Evolutionary conservation across 306 rosid genomes (phyloP).

Genomic region (Purshia tridentata): DNA sequence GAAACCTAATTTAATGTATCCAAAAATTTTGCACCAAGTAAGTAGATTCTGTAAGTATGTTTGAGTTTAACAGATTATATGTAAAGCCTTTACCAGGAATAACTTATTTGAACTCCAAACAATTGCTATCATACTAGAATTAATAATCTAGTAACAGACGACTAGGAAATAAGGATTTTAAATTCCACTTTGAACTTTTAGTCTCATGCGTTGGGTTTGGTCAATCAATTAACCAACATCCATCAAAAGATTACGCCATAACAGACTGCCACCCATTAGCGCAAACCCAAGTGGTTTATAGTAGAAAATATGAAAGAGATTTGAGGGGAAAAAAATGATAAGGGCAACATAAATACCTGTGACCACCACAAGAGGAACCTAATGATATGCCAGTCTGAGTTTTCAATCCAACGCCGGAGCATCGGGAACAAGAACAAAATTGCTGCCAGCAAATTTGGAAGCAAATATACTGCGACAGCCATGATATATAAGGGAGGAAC

Average conservation of each 20-base stretch:
- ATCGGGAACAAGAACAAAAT: slow-evolving; percentile 78
- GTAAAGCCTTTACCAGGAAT: background rate
- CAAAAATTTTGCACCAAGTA: background rate
- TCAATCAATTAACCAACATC: slow-evolving; percentile 15
- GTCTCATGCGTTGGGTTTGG: slow-evolving; percentile 6
- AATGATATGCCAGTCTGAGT: slow-evolving; percentile 89
- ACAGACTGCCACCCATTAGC: background rate
- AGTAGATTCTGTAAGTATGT: background rate
- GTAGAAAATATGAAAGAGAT: background rate
- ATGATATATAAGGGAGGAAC: slow-evolving; percentile 69
- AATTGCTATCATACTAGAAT: background rate
- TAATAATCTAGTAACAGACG: background rate
- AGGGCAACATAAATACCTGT: slow-evolving; percentile 56
- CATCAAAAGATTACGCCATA: background rate
- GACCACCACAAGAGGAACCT: slow-evolving; percentile 98
- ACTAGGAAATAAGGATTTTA: slow-evolving; percentile 5
- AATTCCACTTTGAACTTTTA: slow-evolving; percentile 13
- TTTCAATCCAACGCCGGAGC: slow-evolving; percentile 99
- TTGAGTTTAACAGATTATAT: slow-evolving; percentile 5
- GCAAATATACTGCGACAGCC: slow-evolving; percentile 74
- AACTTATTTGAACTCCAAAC: background rate
- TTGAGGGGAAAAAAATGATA: slow-evolving; percentile 16
- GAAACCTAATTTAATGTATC: background rate
- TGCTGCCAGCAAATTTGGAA: slow-evolving; percentile 78
- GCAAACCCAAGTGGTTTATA: background rate